Percentiles rank a stretch among this genome's conserved stretches.
Conservation (phyloP, 2,329 filamentous ascomycete species). For the Teratosphaeria pseudoeucalypti region DNA sequence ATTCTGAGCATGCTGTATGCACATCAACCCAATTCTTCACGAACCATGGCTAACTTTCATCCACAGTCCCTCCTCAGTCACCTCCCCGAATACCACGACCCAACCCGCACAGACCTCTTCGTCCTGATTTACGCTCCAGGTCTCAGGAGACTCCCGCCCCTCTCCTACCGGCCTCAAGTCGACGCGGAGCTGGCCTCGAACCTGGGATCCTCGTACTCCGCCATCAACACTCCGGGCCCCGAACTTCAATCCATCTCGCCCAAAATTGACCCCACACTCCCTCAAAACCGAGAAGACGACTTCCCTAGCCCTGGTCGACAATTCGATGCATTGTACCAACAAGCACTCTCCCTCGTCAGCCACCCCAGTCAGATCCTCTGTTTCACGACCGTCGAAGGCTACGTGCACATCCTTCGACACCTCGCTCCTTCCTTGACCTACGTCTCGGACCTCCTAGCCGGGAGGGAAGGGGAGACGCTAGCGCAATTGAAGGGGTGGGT, state of each 20-base stretch:
- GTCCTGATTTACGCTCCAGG: conserved; percentile 81
- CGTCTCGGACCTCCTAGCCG: conserved; percentile 59
- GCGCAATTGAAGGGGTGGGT: conserved; percentile 56
- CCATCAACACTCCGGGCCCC: conserved; percentile 61
- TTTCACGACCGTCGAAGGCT: conserved; percentile 73
- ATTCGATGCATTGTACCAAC: conserved; percentile 70
- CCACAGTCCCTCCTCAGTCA: conserved; percentile 64
- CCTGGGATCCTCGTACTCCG: conserved; percentile 75
- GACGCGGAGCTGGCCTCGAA: conserved; percentile 46
- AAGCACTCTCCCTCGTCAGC: conserved; percentile 70
- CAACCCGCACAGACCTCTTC: conserved; percentile 65
- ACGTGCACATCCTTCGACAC: conserved; percentile 78
- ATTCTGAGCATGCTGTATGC: conserved; percentile 9
- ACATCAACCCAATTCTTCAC: neutral
- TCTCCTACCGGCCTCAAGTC: conserved; percentile 27
- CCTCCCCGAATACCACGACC: conserved; percentile 67
- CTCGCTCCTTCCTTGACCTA: conserved; percentile 79
- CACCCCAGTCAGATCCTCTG: conserved; percentile 80
- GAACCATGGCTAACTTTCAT: neutral
- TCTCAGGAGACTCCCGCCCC: conserved; percentile 45
- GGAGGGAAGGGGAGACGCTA: conserved; percentile 62
- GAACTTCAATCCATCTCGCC: conserved; percentile 40
- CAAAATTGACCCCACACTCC: conserved; percentile 24
- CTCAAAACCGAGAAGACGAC: conserved; percentile 3
- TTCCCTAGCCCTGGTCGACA: conserved; percentile 33